These are phyloP conservation scores for Kurtzmaniella quercitrusa DNA, from an alignment of 1,139 yeast species.

Conservation along the genomic window DNA sequence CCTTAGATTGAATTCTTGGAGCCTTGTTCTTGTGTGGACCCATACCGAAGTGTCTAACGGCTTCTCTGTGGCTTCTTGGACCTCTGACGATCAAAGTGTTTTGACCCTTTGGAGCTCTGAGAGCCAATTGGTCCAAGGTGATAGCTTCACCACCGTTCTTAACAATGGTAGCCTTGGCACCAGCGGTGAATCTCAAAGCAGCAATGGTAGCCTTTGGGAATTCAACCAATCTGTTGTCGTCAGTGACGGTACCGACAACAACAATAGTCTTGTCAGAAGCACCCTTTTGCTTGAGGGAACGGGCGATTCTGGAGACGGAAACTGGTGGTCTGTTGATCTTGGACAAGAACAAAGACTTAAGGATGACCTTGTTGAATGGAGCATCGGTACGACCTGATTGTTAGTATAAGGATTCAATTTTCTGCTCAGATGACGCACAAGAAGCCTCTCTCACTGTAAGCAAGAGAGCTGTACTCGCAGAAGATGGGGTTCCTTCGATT, in stretches of 20 bases:
- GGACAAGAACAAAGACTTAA: slow-evolving; percentile 91
- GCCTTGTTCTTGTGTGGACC: slow-evolving; percentile 99
- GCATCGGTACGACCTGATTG: slow-evolving; percentile 93
- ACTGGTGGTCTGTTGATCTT: slow-evolving; percentile 99
- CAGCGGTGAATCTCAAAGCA: slow-evolving; percentile 98
- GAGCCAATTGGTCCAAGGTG: slow-evolving; percentile 98
- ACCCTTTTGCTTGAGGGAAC: slow-evolving; percentile 80
- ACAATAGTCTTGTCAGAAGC: slow-evolving; percentile 90
- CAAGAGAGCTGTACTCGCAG: slow-evolving; percentile 55
- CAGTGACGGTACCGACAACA: slow-evolving; percentile 99
- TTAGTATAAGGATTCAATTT: slow-evolving; percentile 39
- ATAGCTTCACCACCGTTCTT: slow-evolving; percentile 99
- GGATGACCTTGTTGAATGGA: slow-evolving; percentile 96
- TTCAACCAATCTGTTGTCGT: slow-evolving; percentile 89
- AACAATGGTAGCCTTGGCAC: slow-evolving; percentile 95
- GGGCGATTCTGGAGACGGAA: slow-evolving; percentile 85
- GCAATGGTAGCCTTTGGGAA: slow-evolving; percentile 98
- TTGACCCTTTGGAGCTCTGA: slow-evolving; percentile 99
- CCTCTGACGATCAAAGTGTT: slow-evolving; percentile 98
- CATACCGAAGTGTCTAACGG: slow-evolving; percentile 99
- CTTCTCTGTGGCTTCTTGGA: slow-evolving; percentile 98
- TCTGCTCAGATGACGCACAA: slow-evolving; percentile 64
- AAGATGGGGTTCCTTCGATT: slow-evolving; percentile 18
- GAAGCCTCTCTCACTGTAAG: slow-evolving; percentile 11
- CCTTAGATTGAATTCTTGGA: slow-evolving; percentile 95